Evolutionary conservation across 2,329 filamentous ascomycete genomes (phyloP).

Genomic region (Botrytis fragariae): DNA sequence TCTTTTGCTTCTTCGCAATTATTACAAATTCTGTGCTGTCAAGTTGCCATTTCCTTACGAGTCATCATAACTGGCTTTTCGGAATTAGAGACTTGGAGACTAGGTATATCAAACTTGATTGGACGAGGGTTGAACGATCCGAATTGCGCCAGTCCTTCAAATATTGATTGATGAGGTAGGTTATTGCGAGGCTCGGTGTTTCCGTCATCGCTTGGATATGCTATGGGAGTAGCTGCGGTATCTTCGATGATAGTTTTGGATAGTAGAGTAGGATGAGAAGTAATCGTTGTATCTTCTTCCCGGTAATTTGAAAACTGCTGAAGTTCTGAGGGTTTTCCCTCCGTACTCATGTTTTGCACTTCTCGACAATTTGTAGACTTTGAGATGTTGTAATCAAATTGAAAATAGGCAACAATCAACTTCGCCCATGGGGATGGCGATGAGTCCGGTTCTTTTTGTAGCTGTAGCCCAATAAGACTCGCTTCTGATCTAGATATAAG

Average conservation of each 20-base stretch:
- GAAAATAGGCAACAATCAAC: constrained; percentile 29
- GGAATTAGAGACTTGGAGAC: too few relatives aligned
- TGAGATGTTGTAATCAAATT: constrained; percentile 19
- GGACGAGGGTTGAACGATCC: neutral
- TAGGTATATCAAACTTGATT: neutral
- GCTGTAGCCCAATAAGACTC: constrained; percentile 23
- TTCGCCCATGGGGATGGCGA: constrained; percentile 32
- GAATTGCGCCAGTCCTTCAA: neutral
- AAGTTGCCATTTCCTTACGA: neutral
- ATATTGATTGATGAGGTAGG: too few relatives aligned
- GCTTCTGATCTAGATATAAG: constrained; percentile 28
- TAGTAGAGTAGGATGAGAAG: neutral
- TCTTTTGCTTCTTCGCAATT: neutral
- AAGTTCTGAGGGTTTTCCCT: neutral
- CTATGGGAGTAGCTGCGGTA: neutral
- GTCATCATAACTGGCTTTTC: neutral
- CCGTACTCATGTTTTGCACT: too few relatives aligned
- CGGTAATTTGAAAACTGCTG: neutral
- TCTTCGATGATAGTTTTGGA: neutral
- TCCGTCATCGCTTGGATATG: too few relatives aligned
- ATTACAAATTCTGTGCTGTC: neutral
- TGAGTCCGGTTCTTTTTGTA: constrained; percentile 21
- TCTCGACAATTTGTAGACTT: neutral
- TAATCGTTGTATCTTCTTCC: neutral
- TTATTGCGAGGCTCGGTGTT: neutral